Evolutionary conservation across 345 rosid genomes (phyloP).

Genomic region (Eucalyptus erythrocorys): DNA sequence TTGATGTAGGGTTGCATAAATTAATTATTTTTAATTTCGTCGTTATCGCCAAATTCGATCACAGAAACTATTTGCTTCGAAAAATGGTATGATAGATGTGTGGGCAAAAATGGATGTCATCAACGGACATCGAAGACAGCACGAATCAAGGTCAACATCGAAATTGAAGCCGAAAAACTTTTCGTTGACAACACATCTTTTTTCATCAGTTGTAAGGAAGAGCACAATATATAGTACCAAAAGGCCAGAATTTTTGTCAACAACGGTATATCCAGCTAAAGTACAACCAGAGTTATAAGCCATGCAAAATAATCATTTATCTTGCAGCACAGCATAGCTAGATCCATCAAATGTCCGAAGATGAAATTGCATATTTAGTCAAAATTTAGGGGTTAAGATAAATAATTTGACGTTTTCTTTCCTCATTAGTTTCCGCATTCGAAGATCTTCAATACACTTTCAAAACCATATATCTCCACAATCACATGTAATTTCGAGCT

Average conservation of each 20-base stretch:
- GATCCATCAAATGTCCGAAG: slow-evolving; percentile 6
- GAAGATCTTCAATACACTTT: neutral
- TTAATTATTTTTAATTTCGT: no score
- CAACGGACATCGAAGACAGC: no score
- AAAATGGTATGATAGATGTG: no score
- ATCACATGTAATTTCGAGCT: neutral
- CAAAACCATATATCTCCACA: neutral
- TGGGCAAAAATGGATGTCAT: no score
- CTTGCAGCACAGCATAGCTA: slow-evolving; percentile 59
- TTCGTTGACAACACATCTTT: neutral
- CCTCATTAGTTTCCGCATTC: neutral
- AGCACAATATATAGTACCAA: neutral
- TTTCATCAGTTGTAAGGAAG: neutral
- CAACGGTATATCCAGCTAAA: neutral
- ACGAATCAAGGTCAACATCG: no score
- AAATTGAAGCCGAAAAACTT: neutral
- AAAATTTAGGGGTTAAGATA: neutral
- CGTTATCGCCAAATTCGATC: no score
- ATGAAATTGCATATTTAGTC: no score
- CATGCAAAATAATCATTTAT: slow-evolving; percentile 2
- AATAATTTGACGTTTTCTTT: neutral
- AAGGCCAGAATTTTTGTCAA: neutral
- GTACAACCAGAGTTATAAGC: neutral
- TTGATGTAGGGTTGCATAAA: no score
- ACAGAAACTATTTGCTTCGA: no score